Base-by-base conservation (phyloP, 805 yeast species). In the Metahyphopichia silvanorum region DNA sequence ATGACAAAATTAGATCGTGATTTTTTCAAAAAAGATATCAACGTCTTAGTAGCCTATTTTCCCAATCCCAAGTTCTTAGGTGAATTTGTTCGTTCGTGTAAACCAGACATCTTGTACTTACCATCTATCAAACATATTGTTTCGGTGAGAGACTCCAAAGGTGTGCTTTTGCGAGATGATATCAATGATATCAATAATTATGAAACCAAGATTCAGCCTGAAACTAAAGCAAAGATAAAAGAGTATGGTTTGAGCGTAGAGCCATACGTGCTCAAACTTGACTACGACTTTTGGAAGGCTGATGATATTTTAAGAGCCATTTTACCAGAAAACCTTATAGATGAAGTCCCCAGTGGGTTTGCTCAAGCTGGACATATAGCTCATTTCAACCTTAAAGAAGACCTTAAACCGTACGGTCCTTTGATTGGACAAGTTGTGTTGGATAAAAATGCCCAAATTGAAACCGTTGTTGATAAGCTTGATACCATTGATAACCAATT, bases 291-390 rank as follows among this genome's bases (percentile, higher is more conserved):
- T 56, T 93, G 98, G 98, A 79, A 78, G 44, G 71, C 89, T 0
- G 98, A 94, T 35, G 96, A 93, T 45, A 82, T 93, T 11, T 64
- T 93, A 23, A 66, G 69, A 27, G 75, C 95, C 0, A 74, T 88
- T 3, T 57, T 93, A 27, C 98, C 99, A 0, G 82, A 75, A 27
- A 68, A 77, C 13, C 56, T 78, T 14, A 58, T 76, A 5, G 80
- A 74, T 25, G 95, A 87, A 35, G 67, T 82, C 6, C 99, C 98
- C 1, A 70, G 93, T 1, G 94, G 98, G 0, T 93, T 85, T 55
- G 86, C 98, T 1, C 77, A 79, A 22, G 94, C 95, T 0, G 99
- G 99, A 0, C 98, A 93, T 60, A 74, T 93, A 37, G 98, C 98
- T 0, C 99, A 93, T 58, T 60, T 94, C 50, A 93, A 93, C 49